Conservation (phyloP, 495 filamentous ascomycete species). For the Immersiella caudata region DNA sequence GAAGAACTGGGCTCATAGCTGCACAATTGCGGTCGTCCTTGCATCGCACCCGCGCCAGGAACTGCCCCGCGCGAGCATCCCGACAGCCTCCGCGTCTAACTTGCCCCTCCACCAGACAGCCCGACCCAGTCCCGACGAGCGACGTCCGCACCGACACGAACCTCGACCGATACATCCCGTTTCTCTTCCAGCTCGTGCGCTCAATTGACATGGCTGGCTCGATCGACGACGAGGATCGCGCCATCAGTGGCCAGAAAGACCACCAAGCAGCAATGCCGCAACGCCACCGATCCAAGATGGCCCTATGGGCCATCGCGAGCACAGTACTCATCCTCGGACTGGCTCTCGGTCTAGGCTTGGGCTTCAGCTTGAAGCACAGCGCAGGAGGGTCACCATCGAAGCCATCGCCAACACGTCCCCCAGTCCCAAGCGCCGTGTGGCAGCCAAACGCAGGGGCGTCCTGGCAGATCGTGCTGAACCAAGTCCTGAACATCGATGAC, state of each 20-base stretch:
- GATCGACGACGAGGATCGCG: conserved; percentile 2
- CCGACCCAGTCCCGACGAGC: background rate
- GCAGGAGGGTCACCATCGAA: background rate
- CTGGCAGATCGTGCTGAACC: conserved; percentile 39
- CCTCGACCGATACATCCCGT: background rate
- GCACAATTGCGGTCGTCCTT: background rate
- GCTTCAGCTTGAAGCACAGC: conserved; percentile 26
- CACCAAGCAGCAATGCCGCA: background rate
- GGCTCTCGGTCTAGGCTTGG: conserved; percentile 29
- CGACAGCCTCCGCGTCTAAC: no score
- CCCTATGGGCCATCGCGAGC: conserved; percentile 20
- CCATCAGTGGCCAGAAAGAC: background rate
- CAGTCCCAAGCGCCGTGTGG: conserved; percentile 27
- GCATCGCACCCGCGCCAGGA: no score
- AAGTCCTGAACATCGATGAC: conserved; percentile 38
- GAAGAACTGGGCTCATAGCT: background rate
- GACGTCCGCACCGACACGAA: background rate
- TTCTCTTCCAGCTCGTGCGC: background rate
- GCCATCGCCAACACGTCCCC: conserved; percentile 8
- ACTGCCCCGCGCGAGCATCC: no score
- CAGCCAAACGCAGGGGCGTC: conserved; percentile 24
- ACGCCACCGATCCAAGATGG: conserved; percentile 20
- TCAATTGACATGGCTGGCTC: background rate
- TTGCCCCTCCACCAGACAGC: background rate
- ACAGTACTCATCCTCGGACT: conserved; percentile 19